These are phyloP conservation scores for Fusarium bulbicola DNA, from an alignment of 2,329 filamentous ascomycete species.

Conservation along the genomic window DNA sequence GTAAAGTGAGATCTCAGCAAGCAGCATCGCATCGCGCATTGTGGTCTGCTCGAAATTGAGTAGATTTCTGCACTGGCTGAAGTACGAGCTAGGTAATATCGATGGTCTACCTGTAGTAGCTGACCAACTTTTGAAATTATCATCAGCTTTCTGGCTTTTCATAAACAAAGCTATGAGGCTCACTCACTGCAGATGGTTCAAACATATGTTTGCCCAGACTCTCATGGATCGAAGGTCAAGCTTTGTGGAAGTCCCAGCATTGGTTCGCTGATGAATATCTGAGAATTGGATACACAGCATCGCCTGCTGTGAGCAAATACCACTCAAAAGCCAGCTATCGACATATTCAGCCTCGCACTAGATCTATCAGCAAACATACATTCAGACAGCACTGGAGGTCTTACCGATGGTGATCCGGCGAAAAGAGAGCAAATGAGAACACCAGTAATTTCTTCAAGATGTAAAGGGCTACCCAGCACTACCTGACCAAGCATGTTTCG, in stretches of 20 bases:
- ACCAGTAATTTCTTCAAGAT: constrained; percentile 52
- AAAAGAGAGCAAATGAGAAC: constrained; percentile 50
- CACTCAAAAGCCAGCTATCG: constrained; percentile 54
- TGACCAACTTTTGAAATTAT: constrained; percentile 46
- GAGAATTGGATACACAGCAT: constrained; percentile 56
- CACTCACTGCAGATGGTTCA: constrained; percentile 31
- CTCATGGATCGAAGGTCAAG: constrained; percentile 46
- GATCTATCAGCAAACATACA: not conserved
- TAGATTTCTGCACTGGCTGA: constrained; percentile 52
- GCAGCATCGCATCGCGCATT: constrained; percentile 53
- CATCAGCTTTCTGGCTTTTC: not conserved
- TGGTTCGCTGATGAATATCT: constrained; percentile 50
- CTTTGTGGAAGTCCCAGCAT: constrained; percentile 42
- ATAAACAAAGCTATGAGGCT: fast-evolving
- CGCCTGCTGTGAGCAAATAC: constrained; percentile 54
- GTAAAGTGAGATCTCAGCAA: constrained; percentile 52
- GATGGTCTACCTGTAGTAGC: constrained; percentile 52
- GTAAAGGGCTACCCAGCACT: constrained; percentile 51
- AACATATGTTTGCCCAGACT: constrained; percentile 30
- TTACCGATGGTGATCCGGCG: constrained; percentile 32
- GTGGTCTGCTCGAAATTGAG: constrained; percentile 53
- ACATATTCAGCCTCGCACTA: constrained; percentile 48
- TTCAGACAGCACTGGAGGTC: not conserved
- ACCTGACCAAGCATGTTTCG: constrained; percentile 51
- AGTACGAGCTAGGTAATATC: constrained; percentile 49